Evolutionary conservation across 305 asterid species (phyloP).

Genomic region (Fraxinus angustifolia): DNA sequence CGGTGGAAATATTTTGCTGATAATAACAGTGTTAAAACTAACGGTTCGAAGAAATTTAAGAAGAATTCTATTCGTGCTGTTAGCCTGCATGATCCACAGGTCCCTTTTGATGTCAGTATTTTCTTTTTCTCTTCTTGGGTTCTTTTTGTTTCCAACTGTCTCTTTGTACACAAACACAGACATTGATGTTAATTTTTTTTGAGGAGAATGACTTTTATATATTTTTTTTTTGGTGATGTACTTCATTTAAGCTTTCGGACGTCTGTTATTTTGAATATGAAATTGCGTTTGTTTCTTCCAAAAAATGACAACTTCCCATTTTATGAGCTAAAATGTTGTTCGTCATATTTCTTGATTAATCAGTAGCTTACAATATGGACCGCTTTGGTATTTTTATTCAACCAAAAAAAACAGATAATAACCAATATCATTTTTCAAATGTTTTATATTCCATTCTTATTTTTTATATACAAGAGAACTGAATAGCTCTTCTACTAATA

Average conservation of each 20-base stretch:
- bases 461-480: neutral
- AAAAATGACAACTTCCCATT: neutral
- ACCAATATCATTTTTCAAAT: neutral
- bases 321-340: neutral
- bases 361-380: neutral
- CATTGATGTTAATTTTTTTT: neutral
- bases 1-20: slow-evolving; percentile 80
- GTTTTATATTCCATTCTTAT: neutral
- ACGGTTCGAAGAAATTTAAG: slow-evolving; percentile 48
- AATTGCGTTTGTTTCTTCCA: neutral
- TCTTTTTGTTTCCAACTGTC: neutral
- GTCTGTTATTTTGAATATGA: neutral
- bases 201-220: neutral
- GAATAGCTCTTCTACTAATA: neutral
- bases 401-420: neutral
- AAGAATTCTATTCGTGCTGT: slow-evolving; percentile 67
- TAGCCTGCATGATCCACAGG: slow-evolving; percentile 63
- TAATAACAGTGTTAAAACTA: slow-evolving; percentile 15
- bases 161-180: neutral
- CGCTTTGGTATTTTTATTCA: neutral
- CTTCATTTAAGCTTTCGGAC: neutral
- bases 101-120: slow-evolving; percentile 63
- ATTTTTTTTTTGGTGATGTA: neutral
- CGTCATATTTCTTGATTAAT: neutral
- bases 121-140: neutral